These are phyloP conservation scores for Parachlorella kessleri DNA, from an alignment of 139 green algal species.

Conservation along the genomic window DNA sequence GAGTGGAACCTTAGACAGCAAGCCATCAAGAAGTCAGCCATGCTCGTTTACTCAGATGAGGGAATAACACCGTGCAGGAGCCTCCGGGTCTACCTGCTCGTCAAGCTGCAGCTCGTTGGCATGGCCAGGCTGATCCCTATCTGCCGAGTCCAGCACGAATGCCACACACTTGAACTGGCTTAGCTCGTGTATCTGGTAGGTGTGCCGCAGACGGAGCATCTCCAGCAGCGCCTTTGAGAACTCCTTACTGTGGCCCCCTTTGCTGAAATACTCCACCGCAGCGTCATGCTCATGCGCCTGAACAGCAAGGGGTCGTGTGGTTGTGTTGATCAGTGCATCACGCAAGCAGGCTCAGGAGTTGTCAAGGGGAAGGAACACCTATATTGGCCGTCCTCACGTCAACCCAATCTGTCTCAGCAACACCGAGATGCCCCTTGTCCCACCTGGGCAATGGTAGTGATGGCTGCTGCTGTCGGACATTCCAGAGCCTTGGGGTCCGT, in stretches of 20 bases:
- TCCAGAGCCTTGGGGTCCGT: not conserved
- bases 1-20: not conserved
- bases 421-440: not conserved
- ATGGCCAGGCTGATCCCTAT: not conserved
- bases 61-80: not conserved
- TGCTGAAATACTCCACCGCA: not conserved
- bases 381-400: not conserved
- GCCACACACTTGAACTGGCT: constrained; percentile 3
- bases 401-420: not conserved
- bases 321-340: not conserved
- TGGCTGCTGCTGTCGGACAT: not conserved
- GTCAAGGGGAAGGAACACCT: not conserved
- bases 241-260: not conserved
- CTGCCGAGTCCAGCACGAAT: constrained; percentile 3
- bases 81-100: not conserved
- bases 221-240: not conserved
- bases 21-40: not conserved
- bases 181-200: not conserved
- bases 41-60: not conserved
- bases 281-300: not conserved
- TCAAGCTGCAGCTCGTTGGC: not conserved
- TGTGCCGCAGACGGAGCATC: not conserved
- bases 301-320: not conserved
- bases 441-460: constrained; percentile 7
- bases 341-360: not conserved